Conservation (phyloP, 768 basidiomycete species). For the Lyophyllum semitale region DNA sequence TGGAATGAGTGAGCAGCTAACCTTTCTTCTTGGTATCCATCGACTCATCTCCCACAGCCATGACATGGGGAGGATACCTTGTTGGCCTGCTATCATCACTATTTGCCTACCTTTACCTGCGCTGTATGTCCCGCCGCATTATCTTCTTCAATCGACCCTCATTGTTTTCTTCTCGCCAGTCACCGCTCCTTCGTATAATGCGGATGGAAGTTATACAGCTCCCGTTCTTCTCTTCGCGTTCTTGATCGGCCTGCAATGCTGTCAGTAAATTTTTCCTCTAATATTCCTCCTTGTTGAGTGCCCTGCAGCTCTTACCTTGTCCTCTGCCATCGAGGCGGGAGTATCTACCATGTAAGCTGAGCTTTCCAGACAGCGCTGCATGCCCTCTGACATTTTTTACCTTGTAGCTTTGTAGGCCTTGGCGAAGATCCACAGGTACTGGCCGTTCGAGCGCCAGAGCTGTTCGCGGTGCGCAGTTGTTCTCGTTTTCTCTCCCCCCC, state of each 20-base stretch:
- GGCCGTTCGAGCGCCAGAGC: constrained; percentile 67
- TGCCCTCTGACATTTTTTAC: neutral
- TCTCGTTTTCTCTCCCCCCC: neutral
- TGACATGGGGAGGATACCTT: constrained; percentile 81
- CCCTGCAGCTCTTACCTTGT: constrained; percentile 59
- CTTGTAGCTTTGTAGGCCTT: constrained; percentile 72
- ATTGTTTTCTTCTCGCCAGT: constrained; percentile 35
- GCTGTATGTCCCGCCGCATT: constrained; percentile 44
- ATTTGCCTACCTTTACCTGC: constrained; percentile 77
- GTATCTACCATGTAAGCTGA: constrained; percentile 77
- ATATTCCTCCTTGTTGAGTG: constrained; percentile 2
- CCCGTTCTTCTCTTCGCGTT: constrained; percentile 80
- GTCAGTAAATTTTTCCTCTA: constrained; percentile 39
- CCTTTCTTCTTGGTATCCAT: neutral
- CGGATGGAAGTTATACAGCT: constrained; percentile 74
- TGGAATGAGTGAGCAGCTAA: constrained; percentile 61
- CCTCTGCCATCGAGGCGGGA: constrained; percentile 79
- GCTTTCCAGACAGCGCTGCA: neutral
- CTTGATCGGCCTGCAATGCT: constrained; percentile 74
- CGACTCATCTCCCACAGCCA: constrained; percentile 36
- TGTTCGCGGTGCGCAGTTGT: constrained; percentile 67
- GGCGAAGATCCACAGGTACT: constrained; percentile 84
- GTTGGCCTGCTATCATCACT: constrained; percentile 74
- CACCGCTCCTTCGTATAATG: constrained; percentile 76
- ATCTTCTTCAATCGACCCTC: neutral